Base-by-base conservation (phyloP, 2,329 filamentous ascomycete genomes). In the Sordariomycetes sp. region DNA sequence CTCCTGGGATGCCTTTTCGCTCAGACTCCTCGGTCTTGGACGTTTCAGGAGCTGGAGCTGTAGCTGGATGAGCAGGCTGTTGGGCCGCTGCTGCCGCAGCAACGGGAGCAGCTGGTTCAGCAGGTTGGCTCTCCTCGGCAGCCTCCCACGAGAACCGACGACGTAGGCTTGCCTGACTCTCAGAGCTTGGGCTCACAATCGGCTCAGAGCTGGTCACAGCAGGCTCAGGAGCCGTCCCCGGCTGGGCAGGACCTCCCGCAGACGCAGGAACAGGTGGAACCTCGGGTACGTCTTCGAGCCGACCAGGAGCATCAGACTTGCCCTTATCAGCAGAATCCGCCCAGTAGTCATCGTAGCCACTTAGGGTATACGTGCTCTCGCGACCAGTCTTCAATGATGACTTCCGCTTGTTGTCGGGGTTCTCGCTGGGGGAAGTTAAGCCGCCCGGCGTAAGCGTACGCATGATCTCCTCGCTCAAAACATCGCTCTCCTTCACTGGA, bases 401-500 rank as follows among this genome's bases (percentile, higher is more conserved):
- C 9, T 36, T 39, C 8, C 39, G 38, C 4, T 34, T 40, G 2
- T 47, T 36, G 6, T 39, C 27, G 24, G 46, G 28, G 20, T 30
- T 41, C 12, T 39, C 32, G 9, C 6, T 2, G n/a, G 10, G 30
- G 19, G 30, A n/a, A 7, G 11, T 21, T 3, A 21, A 12, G 20
- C 30, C 30, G 11, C 61, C 50, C 1, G 78, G 70, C 35, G 68
- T 78, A 3, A 88, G 61, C 27, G 76, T 82, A 38, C 73, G 75
- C 34, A 86, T 75, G 35, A 88, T 88, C 46, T 88, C 84, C 39
- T 85, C 79, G 19, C 77, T 70, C 30, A 88, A 53, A 36, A 72
- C 66, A 43, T 88, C 83, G 46, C 73, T 86, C 46, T 86, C 82
- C 43, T 79, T 74, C 38, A 79, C 64, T 20, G 75, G 68, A 1